Evolutionary conservation across 768 basidiomycete species (phyloP), one percentile per base, ranked within the genome.

Genomic region (Suillus subaureus): DNA sequence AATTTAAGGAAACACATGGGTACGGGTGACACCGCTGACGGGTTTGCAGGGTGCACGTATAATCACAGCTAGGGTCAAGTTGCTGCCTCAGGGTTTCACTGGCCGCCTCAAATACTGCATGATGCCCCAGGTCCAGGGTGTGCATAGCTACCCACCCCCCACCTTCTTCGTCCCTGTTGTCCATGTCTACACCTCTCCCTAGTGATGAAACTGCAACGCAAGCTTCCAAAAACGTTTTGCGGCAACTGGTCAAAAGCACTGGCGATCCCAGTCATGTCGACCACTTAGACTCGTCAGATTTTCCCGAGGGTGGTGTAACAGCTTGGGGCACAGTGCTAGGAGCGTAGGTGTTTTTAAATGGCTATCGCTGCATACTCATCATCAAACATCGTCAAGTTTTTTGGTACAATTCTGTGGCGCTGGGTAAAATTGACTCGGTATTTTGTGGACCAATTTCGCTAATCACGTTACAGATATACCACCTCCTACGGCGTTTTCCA

Each of bases 401-500:
- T 66, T 81, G 31, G 70, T 79, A 26, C 79, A 81, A 62, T 68
- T 79, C 37, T 77, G 75, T 65, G 79, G 78, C n/a, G 78, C 76
- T 23, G 80, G 79, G 73, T 81, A 65, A 15, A 28, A 55, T 47
- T 23, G 1, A 18, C 61, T 52, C 37, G 8, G 26, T 28, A n/a
- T 9, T n/a, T n/a, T n/a, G 0, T 35, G 13, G 28, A 26, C 18
- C 61, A 61, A 23, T 61, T 21, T 2, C 42, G 26, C 45, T 21
- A 15, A 57, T 40, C 8, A 55, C 9, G 11, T 39, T 16, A 6
- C 62, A 81, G 80, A 23, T 75, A 79, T 58, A 69, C 75, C 11
- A 73, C 70, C 52, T 73, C 79, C 2, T 83, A 77, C 61, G 81
- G 81, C 31, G 80, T 81, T 39, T 82, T 80, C 61, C 79, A 82